Conservation (phyloP, 2,329 filamentous ascomycete genomes). For the Hypoxylon sp. region DNA sequence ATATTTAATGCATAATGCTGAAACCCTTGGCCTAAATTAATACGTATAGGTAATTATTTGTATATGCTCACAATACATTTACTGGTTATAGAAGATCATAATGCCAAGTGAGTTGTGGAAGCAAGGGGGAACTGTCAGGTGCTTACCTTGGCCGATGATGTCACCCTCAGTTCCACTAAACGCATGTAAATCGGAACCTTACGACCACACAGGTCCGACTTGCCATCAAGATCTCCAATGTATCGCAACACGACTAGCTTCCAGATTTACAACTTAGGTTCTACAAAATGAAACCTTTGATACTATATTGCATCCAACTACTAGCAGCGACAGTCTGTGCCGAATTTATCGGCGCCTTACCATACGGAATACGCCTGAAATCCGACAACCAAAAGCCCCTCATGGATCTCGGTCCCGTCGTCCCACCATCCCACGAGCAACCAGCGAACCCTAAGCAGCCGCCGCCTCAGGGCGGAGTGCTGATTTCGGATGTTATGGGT, state of each 20-base stretch:
- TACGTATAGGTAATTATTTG: neutral
- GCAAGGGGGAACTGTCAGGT: slow-evolving; percentile 14
- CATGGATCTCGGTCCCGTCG: slow-evolving; percentile 51
- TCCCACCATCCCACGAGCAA: slow-evolving; percentile 39
- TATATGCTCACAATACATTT: neutral
- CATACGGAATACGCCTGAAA: slow-evolving; percentile 43
- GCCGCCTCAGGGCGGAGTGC: slow-evolving; percentile 64
- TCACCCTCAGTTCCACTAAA: slow-evolving; percentile 33
- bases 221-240: slow-evolving; percentile 6
- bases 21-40: neutral
- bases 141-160: slow-evolving; percentile 32
- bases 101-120: neutral
- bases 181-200: slow-evolving; percentile 15
- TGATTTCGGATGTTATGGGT: slow-evolving; percentile 87
- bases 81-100: neutral
- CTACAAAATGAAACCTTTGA: slow-evolving; percentile 43
- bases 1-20: neutral
- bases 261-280: neutral
- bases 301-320: slow-evolving; percentile 36
- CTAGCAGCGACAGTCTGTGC: slow-evolving; percentile 42
- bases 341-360: slow-evolving; percentile 41
- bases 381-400: slow-evolving; percentile 50
- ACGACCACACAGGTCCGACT: slow-evolving; percentile 8
- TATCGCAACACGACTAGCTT: slow-evolving; percentile 1
- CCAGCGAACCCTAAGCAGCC: slow-evolving; percentile 31